These are phyloP conservation scores for Pseudogymnoascus destructans DNA, from an alignment of 2,329 filamentous ascomycete genomes.

Conservation along the genomic window DNA sequence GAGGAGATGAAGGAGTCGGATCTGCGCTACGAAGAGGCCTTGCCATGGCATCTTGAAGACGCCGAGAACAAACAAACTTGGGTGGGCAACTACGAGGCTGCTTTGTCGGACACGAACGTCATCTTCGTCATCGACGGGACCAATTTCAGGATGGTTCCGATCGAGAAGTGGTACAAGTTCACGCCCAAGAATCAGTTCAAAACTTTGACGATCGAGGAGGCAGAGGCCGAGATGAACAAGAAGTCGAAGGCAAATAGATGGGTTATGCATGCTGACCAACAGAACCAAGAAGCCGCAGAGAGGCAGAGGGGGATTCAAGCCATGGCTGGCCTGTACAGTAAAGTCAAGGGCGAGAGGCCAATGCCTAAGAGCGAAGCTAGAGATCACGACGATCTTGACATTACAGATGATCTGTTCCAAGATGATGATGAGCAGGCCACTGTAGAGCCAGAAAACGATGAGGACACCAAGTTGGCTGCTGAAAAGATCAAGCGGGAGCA, in stretches of 20 bases:
- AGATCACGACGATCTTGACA: conserved; percentile 58
- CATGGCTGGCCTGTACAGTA: conserved; percentile 34
- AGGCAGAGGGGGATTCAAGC: conserved; percentile 41
- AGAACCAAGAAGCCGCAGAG: conserved; percentile 42
- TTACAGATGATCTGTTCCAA: conserved; percentile 64
- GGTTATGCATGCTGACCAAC: conserved; percentile 57
- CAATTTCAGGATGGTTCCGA: conserved; percentile 71
- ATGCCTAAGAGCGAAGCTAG: conserved; percentile 50
- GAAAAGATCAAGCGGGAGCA: conserved; percentile 67
- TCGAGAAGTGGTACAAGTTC: conserved; percentile 95
- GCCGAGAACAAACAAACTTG: conserved; percentile 91
- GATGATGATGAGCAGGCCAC: conserved; percentile 74
- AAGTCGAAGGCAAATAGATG: conserved; percentile 67
- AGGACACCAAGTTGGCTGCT: conserved; percentile 60
- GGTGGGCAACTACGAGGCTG: conserved; percentile 82
- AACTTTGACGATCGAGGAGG: conserved; percentile 67
- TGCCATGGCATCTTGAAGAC: conserved; percentile 95
- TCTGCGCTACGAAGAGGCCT: conserved; percentile 81
- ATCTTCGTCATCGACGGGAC: conserved; percentile 59
- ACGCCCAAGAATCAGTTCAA: conserved; percentile 68
- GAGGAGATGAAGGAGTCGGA: conserved; percentile 56
- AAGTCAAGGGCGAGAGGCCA: conserved; percentile 53
- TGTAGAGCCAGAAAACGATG: conserved; percentile 67
- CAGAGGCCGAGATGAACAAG: conserved; percentile 70
- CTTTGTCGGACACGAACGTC: conserved; percentile 74